These are phyloP conservation scores for Porodaedalea pini DNA, from an alignment of 1,284 basidiomycete genomes.

Conservation along the genomic window DNA sequence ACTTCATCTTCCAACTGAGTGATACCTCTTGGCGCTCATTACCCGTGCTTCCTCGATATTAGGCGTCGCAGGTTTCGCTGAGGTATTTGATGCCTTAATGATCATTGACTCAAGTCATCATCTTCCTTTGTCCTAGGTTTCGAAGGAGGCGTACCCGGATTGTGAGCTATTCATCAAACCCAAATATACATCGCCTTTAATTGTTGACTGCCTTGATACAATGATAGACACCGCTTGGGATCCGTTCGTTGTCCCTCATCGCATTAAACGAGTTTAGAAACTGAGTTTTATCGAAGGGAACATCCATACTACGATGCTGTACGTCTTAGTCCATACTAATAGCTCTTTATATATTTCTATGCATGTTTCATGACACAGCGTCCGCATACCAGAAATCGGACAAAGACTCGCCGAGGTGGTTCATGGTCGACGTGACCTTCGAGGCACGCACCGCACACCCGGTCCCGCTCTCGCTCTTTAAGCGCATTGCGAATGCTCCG, in stretches of 20 bases:
- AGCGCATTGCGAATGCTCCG: conserved; percentile 49
- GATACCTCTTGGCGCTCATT: no score
- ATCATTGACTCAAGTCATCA: conserved; percentile 8
- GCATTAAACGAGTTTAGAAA: conserved; percentile 12
- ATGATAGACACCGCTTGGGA: conserved; percentile 86
- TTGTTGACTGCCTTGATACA: conserved; percentile 22
- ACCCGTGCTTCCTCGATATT: neutral
- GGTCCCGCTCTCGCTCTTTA: conserved; percentile 76
- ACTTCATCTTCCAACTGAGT: neutral
- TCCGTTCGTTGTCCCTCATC: conserved; percentile 44
- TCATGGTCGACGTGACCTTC: conserved; percentile 85
- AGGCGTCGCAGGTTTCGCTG: conserved; percentile 85
- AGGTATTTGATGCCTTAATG: conserved; percentile 42
- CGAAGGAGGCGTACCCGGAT: conserved; percentile 86
- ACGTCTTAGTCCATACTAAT: conserved; percentile 25
- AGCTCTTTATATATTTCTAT: neutral
- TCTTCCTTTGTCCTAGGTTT: conserved; percentile 45
- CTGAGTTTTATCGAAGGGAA: conserved; percentile 34
- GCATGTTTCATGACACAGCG: conserved; percentile 10
- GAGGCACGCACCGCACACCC: conserved; percentile 65
- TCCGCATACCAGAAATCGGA: conserved; percentile 62
- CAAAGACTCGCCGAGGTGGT: conserved; percentile 81
- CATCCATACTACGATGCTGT: conserved; percentile 91
- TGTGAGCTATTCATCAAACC: conserved; percentile 46
- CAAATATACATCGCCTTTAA: conserved; percentile 6